Base-by-base conservation (phyloP, 2,329 filamentous ascomycete species). In the Zymoseptoria brevis region DNA sequence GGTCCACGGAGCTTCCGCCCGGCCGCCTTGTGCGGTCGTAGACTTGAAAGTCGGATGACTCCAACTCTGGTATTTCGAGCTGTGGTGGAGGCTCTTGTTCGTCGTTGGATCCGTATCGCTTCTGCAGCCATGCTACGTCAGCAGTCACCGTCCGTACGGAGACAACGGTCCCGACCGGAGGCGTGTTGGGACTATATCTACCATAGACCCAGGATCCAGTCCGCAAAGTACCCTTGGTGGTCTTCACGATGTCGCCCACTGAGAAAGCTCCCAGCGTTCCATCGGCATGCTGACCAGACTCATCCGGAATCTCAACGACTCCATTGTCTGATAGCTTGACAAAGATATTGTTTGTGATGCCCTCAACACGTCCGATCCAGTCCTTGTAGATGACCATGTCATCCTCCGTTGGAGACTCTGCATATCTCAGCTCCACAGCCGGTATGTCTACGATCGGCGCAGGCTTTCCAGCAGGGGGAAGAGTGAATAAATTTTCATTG, bases 291-390 rank as follows among this genome's bases (percentile, higher is more conserved):
- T 81, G 76, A 11, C 62, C 66, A 13, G 72, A 67, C 0, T 79
- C 72, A 41, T 80, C 74, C 26, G 77, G 73, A 8, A 83, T 75
- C 2, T 80, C 75, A 8, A 85, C 82, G 2, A 84, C 77, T 30
- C 75, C 80, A 53, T 78, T 79, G 67, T 85, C 80, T 6, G 73
- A 67, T 11, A 85, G 74, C 50, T 74, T 76, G 24, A 86, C 61
- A 1, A 79, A 75, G 13, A 84, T 74, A 55, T 80, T 77, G 53
- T 80, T 76, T 29, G 76, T 73, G 51, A 80, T 73, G 2, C 77
- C 74, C 55, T 79, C 75, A 4, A 86, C 76, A 9, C 77, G 71
- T 1, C 83, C 83, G 3, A 85, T 68, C 80, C 82, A 85, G 63
- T 81, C 76, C 19, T 78, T 73, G 67, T 80, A 82, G 11, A 84